These are phyloP conservation scores for Metarhizium rileyi DNA, from an alignment of 2,329 filamentous ascomycete species.

Conservation along the genomic window DNA sequence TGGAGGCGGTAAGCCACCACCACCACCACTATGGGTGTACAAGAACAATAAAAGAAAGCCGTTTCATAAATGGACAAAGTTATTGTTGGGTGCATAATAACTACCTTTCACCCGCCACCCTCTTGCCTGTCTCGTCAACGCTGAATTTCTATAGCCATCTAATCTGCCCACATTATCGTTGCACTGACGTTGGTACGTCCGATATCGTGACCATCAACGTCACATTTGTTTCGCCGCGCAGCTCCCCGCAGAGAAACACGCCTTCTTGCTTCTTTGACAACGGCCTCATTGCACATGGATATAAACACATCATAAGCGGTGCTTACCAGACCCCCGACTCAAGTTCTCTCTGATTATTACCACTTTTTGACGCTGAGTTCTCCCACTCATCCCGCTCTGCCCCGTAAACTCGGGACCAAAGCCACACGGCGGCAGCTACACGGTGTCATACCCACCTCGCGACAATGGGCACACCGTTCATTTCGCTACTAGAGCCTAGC, in stretches of 20 bases:
- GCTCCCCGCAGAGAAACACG: not conserved
- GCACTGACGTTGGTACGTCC: not conserved
- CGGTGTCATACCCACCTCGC: not conserved
- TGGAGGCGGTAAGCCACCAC: not conserved
- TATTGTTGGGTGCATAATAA: too few relatives aligned
- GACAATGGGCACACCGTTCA: conserved; percentile 40
- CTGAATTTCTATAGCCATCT: too few relatives aligned
- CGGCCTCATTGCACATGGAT: not conserved
- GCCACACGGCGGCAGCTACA: not conserved
- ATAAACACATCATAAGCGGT: not conserved
- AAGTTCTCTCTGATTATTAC: not conserved
- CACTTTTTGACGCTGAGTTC: too few relatives aligned
- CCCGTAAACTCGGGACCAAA: too few relatives aligned
- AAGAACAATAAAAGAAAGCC: too few relatives aligned
- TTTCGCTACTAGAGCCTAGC: conserved; percentile 36
- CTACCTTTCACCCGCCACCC: too few relatives aligned
- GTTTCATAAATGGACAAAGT: too few relatives aligned
- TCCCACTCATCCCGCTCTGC: too few relatives aligned
- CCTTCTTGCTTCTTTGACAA: not conserved
- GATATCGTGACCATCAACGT: not conserved
- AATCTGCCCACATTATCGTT: too few relatives aligned
- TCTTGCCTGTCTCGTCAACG: too few relatives aligned
- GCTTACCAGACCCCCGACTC: not conserved
- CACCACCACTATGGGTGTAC: not conserved
- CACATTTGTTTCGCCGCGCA: not conserved